Base-by-base conservation (phyloP, 2,329 filamentous ascomycete genomes). In the Colletotrichum tofieldiae region DNA sequence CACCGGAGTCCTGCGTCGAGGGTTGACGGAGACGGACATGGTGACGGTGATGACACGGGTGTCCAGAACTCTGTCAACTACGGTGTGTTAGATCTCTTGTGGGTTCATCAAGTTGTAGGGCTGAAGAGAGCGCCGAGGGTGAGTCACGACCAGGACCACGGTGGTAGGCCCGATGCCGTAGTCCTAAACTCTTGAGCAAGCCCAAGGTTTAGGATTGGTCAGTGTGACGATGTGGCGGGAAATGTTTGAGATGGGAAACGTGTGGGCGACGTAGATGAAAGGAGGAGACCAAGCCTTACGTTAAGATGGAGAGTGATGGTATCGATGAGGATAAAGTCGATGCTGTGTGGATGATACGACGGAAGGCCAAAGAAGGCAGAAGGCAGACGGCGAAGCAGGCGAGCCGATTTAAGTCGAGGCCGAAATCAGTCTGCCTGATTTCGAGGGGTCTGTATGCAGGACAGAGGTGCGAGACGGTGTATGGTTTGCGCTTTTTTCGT, bases 1-100 rank as follows among this genome's bases (percentile, higher is more conserved):
- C 79, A 82, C 81, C 80, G 81, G 81, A 77, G 83, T 81, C 80
- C 85, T 84, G 80, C 85, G 82, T 77, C 82, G 82, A 80, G 85
- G 85, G 79, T 86, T 85, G 78, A 82, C 80, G 79, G 81, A 82
- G 71, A 72, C 67, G 69, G 85, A 84, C 86, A 87, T 87, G 81
- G 79, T 82, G 65, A 67, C 63, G 56, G 73, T 52, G 54, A 73
- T 70, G 72, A 75, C 75, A 77, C 77, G 76, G 74, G 76, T 78
- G 78, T 81, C 80, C 78, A 79, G 75, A 78, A 79, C 67, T 75
- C 73, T 75, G 78, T 63, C 75, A 77, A 71, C 63, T 55, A 58
- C 23, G 63, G 37, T 59, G 62, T 67, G 75, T 75, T 75, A 73
- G 68, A 74, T 71, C 64, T 70, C 72, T 49, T 62, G 60, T 47